These are phyloP conservation scores for Carex scoparia DNA, from an alignment of 176 grass and related monocot species.

Conservation along the genomic window DNA sequence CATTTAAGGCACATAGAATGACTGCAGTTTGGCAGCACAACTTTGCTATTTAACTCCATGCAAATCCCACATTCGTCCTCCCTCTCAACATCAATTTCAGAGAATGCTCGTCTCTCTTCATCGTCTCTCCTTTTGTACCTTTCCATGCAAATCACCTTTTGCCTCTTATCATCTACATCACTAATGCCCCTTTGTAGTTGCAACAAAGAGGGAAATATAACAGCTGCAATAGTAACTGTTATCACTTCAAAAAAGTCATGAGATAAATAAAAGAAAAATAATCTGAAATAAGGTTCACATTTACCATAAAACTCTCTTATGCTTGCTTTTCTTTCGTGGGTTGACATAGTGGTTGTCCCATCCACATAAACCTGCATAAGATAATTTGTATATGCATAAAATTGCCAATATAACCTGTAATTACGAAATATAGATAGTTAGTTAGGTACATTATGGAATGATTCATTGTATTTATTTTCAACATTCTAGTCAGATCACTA, in stretches of 20 bases:
- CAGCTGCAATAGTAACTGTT: constrained; percentile 31
- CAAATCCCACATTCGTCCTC: constrained; percentile 94
- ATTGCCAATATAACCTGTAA: not conserved
- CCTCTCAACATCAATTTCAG: constrained; percentile 64
- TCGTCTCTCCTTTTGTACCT: constrained; percentile 58
- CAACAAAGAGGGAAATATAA: constrained; percentile 90
- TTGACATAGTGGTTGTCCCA: constrained; percentile 88
- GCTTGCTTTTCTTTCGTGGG: constrained; percentile 93
- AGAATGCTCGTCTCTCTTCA: constrained; percentile 40
- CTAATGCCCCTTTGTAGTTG: constrained; percentile 77
- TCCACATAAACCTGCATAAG: constrained; percentile 73
- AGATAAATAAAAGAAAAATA: not conserved
- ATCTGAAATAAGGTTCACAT: not conserved
- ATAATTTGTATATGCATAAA: not conserved
- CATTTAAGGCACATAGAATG: constrained; percentile 89
- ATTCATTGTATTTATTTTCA: not conserved
- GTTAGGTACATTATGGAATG: not conserved
- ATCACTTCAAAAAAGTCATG: not conserved
- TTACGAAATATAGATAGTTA: not conserved
- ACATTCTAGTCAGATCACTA: not conserved
- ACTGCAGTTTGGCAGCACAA: constrained; percentile 80
- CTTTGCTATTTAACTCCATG: constrained; percentile 84
- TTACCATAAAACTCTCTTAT: constrained; percentile 91
- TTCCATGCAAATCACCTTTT: constrained; percentile 50
- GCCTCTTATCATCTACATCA: constrained; percentile 66